phyloP scores from a whole-genome alignment of 169 alveolate species.

The Cryptosporidium parvum region DNA sequence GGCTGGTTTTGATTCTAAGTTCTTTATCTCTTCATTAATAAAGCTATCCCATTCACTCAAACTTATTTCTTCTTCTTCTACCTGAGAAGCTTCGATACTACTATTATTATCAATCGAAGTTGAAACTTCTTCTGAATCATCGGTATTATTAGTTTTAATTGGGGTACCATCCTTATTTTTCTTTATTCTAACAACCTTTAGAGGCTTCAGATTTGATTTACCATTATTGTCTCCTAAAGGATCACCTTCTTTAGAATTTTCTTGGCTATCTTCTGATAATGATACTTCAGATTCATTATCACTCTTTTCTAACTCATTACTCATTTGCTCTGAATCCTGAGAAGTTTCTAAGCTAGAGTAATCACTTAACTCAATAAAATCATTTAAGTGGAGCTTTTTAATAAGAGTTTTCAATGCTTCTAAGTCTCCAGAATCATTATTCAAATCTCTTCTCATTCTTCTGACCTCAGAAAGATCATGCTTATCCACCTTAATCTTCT shows the following conservation, averaged over 20 bases:
- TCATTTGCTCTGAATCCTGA: not conserved
- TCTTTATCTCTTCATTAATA: conserved; percentile 20
- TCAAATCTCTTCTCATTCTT: conserved; percentile 58
- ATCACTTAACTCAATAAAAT: conserved; percentile 18
- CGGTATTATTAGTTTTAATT: not conserved
- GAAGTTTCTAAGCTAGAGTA: not conserved
- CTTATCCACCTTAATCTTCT: conserved; percentile 23
- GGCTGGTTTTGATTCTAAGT: not conserved
- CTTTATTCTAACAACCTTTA: not conserved
- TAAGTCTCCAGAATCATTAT: conserved; percentile 51
- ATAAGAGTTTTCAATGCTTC: conserved; percentile 40
- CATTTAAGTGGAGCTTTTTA: conserved; percentile 28
- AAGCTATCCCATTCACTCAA: conserved; percentile 69
- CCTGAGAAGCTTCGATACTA: conserved; percentile 1
- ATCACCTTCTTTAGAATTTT: not conserved
- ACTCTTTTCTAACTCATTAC: not conserved
- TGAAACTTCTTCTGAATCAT: not conserved
- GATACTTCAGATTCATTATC: not conserved
- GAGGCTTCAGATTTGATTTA: not conserved
- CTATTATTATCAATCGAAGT: not conserved
- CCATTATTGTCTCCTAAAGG: not conserved
- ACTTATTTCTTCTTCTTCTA: conserved; percentile 28
- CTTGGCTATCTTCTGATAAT: not conserved
- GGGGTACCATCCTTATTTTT: not conserved
- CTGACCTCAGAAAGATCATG: conserved; percentile 70